Conservation (phyloP, 176 grass and related monocot genomes). For the Paspalum notatum region DNA sequence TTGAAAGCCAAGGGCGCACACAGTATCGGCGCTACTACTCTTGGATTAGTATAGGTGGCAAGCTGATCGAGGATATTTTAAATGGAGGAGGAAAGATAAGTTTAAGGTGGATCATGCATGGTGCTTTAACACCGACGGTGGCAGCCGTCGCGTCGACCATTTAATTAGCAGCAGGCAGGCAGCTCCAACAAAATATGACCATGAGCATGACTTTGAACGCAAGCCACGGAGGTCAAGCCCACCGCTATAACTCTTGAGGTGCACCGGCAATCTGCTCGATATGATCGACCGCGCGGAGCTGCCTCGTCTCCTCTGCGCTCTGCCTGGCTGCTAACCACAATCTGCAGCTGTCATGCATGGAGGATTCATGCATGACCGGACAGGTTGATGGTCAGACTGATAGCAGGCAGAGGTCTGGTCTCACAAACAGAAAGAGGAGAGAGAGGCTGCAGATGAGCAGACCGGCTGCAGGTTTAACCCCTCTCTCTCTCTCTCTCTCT, state of each 20-base stretch:
- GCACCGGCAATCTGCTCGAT: conserved; percentile 25
- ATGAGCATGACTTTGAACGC: conserved; percentile 41
- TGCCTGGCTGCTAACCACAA: background rate
- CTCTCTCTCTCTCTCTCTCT: too few species aligned
- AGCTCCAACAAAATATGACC: conserved; percentile 16
- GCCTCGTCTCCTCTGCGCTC: background rate
- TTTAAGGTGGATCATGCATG: background rate
- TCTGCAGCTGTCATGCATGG: background rate
- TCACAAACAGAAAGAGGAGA: background rate
- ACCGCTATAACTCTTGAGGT: conserved; percentile 41
- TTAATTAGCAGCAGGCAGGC: conserved; percentile 23
- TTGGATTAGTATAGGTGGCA: background rate
- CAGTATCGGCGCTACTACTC: background rate
- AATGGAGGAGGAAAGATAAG: background rate
- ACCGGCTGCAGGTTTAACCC: too few species aligned
- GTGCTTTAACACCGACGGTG: conserved; percentile 5
- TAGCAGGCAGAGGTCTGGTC: too few species aligned
- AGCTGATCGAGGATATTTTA: background rate
- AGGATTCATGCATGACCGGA: conserved; percentile 1
- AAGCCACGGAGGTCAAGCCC: conserved; percentile 48
- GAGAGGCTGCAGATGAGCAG: background rate
- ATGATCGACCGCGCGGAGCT: background rate
- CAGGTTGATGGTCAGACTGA: background rate
- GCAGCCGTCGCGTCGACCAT: conserved; percentile 36
- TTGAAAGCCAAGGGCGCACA: background rate